A percentile compares a stretch with the other conserved stretches of the same genome.
These are phyloP conservation scores for Venturia nashicola DNA, from an alignment of 2,329 filamentous ascomycete genomes.

Conservation along the genomic window DNA sequence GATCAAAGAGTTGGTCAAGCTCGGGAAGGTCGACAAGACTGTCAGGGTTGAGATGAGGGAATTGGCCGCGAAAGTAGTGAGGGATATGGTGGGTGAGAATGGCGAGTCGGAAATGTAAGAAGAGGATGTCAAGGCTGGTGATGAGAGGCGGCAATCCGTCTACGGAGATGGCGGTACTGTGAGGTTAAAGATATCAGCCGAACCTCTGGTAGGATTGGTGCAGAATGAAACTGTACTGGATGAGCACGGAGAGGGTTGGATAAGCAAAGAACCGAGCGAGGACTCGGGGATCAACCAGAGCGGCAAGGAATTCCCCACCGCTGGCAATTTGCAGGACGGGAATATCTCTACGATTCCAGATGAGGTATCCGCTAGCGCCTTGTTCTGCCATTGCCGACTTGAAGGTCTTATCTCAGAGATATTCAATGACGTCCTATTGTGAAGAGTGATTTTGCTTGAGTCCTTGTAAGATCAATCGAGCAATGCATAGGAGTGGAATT, in stretches of 20 bases:
- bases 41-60: slow-evolving; percentile 22
- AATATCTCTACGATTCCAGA: too few species aligned
- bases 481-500: too few species aligned
- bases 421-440: too few species aligned
- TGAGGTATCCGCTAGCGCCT: too few species aligned
- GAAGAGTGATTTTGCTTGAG: too few species aligned
- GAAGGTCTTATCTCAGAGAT: too few species aligned
- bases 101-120: background rate
- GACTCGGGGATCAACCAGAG: background rate
- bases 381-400: too few species aligned
- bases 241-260: background rate
- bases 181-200: background rate
- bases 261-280: background rate
- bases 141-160: background rate
- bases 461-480: too few species aligned
- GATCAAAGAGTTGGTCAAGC: slow-evolving; percentile 26
- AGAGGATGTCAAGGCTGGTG: background rate
- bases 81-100: background rate
- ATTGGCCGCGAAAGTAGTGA: slow-evolving; percentile 12
- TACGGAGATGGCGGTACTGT: background rate
- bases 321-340: too few species aligned
- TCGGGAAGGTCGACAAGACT: slow-evolving; percentile 18
- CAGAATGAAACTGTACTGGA: background rate
- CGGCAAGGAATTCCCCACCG: background rate
- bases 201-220: background rate